Base-by-base conservation (phyloP, 495 filamentous ascomycete genomes). In the Penicillium antarcticum region DNA sequence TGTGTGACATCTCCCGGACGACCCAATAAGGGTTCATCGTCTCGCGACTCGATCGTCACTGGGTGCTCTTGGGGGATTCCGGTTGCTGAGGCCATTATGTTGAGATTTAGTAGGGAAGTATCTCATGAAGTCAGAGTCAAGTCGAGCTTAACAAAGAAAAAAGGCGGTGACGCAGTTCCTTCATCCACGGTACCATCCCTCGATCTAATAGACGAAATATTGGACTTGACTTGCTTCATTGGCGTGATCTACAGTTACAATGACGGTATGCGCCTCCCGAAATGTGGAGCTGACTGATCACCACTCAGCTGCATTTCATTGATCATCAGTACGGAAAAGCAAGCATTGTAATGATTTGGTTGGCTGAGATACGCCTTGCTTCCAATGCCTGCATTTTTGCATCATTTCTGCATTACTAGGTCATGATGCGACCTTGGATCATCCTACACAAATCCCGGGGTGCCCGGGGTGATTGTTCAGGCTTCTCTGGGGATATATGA, bases 1-100 rank as follows among this genome's bases (percentile, higher is more conserved):
- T 94, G 91, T 31, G 78, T 77, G 5, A 82, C 88, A 71, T 89
- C 87, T 45, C 89, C 89, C 18, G 81, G 72, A 38, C 79, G 67
- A 39, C 89, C 90, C 21, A 96, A 79, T 31, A 96, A 72, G 42
- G 91, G 91, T 59, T 92, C 89, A 36, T 83, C 75, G 61, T 94
- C 89, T 29, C 64, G 72, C 13, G 52, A 26, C 13, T 61, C 65
- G 35, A 65, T 50, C 19, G 53, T 55, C 11, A 45, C 43, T 12
- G 68, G 63, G 46, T 72, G 60, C 17, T 53, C 45, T 45, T 75
- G 56, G 3, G 76, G 77, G 23, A 79, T 78, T 49, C 77, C 78
- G 19, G 80, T 79, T 35, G 77, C 75, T 29, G 80, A 82, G 11
- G 80, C 72, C 80, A 83, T 83, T 33, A 32, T 70, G 1, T 26